Evolutionary conservation across 2,329 filamentous ascomycete genomes (phyloP).

Genomic region (Claviceps sp.): DNA sequence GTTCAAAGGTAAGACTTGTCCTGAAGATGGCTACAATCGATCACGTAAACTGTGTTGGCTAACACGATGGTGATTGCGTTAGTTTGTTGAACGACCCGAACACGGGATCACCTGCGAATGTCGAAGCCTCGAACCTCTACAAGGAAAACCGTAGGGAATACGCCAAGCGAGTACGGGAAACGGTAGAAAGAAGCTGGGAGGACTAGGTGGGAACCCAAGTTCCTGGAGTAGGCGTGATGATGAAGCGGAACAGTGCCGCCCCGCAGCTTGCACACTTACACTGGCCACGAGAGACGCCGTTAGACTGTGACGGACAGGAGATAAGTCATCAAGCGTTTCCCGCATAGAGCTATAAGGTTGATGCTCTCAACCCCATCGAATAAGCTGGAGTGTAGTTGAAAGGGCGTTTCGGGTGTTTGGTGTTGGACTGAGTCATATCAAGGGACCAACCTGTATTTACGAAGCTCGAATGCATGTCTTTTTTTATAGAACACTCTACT

Average conservation of each 20-base stretch:
- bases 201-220: slow-evolving; percentile 37
- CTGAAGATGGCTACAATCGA: not conserved
- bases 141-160: slow-evolving; percentile 98
- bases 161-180: slow-evolving; percentile 85
- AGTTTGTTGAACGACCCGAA: slow-evolving; percentile 96
- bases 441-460: slow-evolving; percentile 8
- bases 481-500: not conserved
- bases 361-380: not conserved
- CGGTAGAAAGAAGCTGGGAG: slow-evolving; percentile 99
- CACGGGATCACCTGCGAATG: slow-evolving; percentile 94
- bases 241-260: not conserved
- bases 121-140: slow-evolving; percentile 95
- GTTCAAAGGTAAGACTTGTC: slow-evolving; percentile 65
- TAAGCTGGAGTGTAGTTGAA: slow-evolving; percentile 4
- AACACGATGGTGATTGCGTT: not conserved
- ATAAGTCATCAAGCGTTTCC: not conserved
- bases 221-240: not conserved
- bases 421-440: slow-evolving; percentile 21
- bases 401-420: slow-evolving; percentile 20
- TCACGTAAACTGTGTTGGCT: no score
- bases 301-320: not conserved
- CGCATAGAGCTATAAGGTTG: not conserved
- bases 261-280: no score
- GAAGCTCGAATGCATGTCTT: slow-evolving; percentile 6
- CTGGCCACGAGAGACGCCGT: no score